phyloP scores from a whole-genome alignment of 2,329 filamentous ascomycete genomes.

The Alternaria postmessia region DNA sequence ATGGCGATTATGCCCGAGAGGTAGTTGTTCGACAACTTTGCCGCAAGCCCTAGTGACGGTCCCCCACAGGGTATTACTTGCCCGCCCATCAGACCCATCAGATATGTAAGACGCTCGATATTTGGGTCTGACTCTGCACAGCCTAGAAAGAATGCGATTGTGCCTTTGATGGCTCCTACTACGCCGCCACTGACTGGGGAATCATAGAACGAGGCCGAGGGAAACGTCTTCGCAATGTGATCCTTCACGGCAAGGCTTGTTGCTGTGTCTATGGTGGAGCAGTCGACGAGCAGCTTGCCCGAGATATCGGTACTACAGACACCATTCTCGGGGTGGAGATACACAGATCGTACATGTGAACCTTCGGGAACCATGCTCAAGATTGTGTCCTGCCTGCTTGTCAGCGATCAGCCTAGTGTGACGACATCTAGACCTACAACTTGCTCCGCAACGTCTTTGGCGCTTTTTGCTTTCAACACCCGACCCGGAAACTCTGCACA shows the following conservation, averaged over 20 bases:
- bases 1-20: constrained; percentile 67
- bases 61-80: constrained; percentile 65
- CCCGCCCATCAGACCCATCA: constrained; percentile 63
- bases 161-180: constrained; percentile 61
- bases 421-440: constrained; percentile 49
- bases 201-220: constrained; percentile 60
- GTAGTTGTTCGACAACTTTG: constrained; percentile 70
- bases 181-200: constrained; percentile 63
- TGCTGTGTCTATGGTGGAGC: constrained; percentile 64
- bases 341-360: constrained; percentile 60
- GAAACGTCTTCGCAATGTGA: constrained; percentile 49
- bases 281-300: constrained; percentile 62
- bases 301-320: constrained; percentile 54
- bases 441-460: constrained; percentile 60
- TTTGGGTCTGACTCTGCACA: constrained; percentile 57
- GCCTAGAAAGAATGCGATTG: constrained; percentile 65
- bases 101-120: constrained; percentile 52
- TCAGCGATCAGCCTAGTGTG: constrained; percentile 4
- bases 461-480: constrained; percentile 52
- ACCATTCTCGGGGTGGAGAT: constrained; percentile 56
- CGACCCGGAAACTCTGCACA: constrained; percentile 51
- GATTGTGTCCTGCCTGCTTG: constrained; percentile 54
- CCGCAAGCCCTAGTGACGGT: constrained; percentile 63
- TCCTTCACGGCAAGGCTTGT: constrained; percentile 59
- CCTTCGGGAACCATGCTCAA: constrained; percentile 65